A percentile compares a stretch with the other conserved stretches of the same genome.
Evolutionary conservation across 345 rosid species (phyloP).

Genomic region (Brassica nigra): DNA sequence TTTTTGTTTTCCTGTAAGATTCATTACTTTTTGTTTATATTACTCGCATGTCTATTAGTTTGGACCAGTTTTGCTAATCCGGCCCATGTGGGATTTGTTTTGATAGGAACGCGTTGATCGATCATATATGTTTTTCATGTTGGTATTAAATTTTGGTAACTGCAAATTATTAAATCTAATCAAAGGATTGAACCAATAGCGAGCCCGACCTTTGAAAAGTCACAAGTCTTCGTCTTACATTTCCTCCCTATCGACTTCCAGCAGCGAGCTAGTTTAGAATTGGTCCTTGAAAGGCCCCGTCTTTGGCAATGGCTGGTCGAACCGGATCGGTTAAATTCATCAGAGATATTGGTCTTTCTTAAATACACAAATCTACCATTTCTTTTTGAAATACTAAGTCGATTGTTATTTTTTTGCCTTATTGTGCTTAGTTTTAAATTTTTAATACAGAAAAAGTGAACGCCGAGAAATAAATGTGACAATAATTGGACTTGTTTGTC

Average conservation of each 20-base stretch:
- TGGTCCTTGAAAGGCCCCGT: not conserved
- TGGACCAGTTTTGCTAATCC: not conserved
- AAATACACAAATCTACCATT: not conserved
- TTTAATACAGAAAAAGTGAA: constrained; percentile 7
- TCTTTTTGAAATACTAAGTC: constrained; percentile 2
- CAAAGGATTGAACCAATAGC: too few species aligned
- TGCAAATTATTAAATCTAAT: too few species aligned
- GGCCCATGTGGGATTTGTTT: not conserved
- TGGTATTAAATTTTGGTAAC: too few species aligned
- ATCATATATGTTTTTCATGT: too few species aligned
- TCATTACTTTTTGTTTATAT: not conserved
- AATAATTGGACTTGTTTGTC: constrained; percentile 24
- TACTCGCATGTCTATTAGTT: constrained; percentile 2
- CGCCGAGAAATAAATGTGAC: not conserved
- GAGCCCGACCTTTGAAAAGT: too few species aligned
- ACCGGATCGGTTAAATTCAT: not conserved
- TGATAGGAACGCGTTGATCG: too few species aligned
- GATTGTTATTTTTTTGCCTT: not conserved
- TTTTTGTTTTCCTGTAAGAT: not conserved
- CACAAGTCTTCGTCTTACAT: too few species aligned
- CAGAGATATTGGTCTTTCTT: not conserved
- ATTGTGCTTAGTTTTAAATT: constrained; percentile 13
- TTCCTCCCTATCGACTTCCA: too few species aligned
- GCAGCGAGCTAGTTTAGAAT: not conserved
- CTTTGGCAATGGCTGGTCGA: constrained; percentile 1